Evolutionary conservation across 345 rosid species (phyloP).

Genomic region (Ailanthus altissimus): DNA sequence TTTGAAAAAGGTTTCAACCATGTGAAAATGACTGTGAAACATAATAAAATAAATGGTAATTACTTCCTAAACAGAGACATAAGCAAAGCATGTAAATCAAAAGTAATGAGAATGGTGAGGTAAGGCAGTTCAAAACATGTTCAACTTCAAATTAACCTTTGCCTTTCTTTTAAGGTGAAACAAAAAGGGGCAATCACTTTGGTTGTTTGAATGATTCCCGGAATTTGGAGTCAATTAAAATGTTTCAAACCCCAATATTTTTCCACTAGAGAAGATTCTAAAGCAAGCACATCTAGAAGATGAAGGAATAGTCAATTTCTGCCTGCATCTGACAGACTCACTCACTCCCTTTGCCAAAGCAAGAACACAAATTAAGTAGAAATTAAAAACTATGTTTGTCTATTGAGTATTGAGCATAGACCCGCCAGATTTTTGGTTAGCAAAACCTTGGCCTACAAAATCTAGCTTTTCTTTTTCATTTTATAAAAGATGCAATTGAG

Average conservation of each 20-base stretch:
- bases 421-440: slow-evolving; percentile 24
- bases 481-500: slow-evolving; percentile 18
- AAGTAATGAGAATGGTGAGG: not conserved
- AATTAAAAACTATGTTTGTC: not conserved
- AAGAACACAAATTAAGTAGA: slow-evolving; percentile 8
- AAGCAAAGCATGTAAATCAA: not conserved
- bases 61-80: not conserved
- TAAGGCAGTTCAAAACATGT: not conserved
- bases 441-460: slow-evolving; percentile 33
- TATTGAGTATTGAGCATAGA: not conserved
- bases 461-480: slow-evolving; percentile 32
- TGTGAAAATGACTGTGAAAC: too few species aligned
- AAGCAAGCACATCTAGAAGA: slow-evolving; percentile 15
- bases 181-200: not conserved
- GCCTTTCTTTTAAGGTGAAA: not conserved
- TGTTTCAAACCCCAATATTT: not conserved
- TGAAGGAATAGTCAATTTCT: slow-evolving; percentile 9
- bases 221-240: slow-evolving; percentile 25
- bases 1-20: too few species aligned
- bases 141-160: not conserved
- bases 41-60: too few species aligned
- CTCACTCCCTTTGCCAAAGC: slow-evolving; percentile 25
- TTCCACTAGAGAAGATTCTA: slow-evolving; percentile 8
- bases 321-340: not conserved
- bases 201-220: slow-evolving; percentile 8